Evolutionary conservation across 2,329 filamentous ascomycete genomes (phyloP).

Genomic region (Emmonsiellopsis sp.): DNA sequence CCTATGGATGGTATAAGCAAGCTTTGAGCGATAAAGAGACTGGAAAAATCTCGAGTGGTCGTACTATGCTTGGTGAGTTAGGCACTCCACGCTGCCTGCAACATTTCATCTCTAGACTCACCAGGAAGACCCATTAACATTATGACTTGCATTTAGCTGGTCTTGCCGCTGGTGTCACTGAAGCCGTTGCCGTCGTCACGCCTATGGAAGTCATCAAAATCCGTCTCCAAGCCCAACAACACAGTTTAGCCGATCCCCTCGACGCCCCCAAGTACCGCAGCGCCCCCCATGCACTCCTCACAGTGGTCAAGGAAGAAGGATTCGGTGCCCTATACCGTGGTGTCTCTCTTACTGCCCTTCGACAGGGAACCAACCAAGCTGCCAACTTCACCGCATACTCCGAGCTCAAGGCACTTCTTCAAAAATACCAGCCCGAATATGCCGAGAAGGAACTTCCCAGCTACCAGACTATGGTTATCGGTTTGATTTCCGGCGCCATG

Average conservation of each 20-base stretch:
- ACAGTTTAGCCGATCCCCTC: slow-evolving; percentile 93
- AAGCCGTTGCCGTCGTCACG: slow-evolving; percentile 91
- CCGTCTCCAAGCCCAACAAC: slow-evolving; percentile 92
- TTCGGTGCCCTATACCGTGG: slow-evolving; percentile 80
- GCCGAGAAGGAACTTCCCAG: slow-evolving; percentile 59
- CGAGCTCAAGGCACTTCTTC: slow-evolving; percentile 75
- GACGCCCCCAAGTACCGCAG: slow-evolving; percentile 97
- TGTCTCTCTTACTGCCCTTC: slow-evolving; percentile 82
- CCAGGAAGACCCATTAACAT: slow-evolving; percentile 1
- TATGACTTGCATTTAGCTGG: slow-evolving; percentile 49
- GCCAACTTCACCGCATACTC: slow-evolving; percentile 98
- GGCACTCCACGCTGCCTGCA: not conserved
- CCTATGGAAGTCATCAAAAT: slow-evolving; percentile 99
- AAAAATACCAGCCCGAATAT: slow-evolving; percentile 62
- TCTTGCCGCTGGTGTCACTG: slow-evolving; percentile 84
- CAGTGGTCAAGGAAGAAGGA: slow-evolving; percentile 86
- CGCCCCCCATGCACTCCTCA: slow-evolving; percentile 73
- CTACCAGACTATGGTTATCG: slow-evolving; percentile 86
- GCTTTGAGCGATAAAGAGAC: slow-evolving; percentile 59
- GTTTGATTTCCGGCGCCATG: slow-evolving; percentile 85
- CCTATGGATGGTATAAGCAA: slow-evolving; percentile 92
- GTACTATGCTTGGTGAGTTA: slow-evolving; percentile 56
- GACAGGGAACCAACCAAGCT: slow-evolving; percentile 94
- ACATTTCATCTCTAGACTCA: not conserved
- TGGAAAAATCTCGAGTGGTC: slow-evolving; percentile 58